phyloP scores from a whole-genome alignment of 495 filamentous ascomycete genomes.

The Paragyromitra xinjiangensis region DNA sequence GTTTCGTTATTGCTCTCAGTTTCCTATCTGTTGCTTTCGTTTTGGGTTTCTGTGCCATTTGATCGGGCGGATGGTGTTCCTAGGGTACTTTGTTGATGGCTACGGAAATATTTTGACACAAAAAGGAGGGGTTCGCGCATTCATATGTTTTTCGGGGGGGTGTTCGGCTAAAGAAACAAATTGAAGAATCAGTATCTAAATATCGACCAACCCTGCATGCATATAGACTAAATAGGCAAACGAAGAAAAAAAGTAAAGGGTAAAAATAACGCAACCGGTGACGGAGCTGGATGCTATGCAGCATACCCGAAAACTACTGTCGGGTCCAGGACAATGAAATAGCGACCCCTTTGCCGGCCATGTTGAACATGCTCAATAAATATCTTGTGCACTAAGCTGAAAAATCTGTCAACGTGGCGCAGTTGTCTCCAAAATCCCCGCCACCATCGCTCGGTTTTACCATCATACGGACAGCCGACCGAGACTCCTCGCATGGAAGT shows the following conservation, averaged over 20 bases:
- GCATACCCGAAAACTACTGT: neutral
- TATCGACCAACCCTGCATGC: constrained; percentile 24
- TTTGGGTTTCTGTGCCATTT: neutral
- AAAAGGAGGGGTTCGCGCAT: constrained; percentile 7
- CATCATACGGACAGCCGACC: neutral
- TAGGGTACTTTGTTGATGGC: neutral
- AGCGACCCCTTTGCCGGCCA: neutral
- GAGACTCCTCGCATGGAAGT: no score
- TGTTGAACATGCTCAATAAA: neutral
- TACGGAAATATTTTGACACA: neutral
- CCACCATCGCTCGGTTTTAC: neutral
- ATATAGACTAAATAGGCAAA: constrained; percentile 22
- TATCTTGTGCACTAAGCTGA: neutral
- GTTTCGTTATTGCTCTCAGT: neutral
- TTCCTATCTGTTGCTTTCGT: neutral
- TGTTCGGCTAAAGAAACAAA: constrained; percentile 9
- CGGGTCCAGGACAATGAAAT: neutral
- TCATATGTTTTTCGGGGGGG: neutral
- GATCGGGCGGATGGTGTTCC: neutral
- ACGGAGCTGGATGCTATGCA: neutral
- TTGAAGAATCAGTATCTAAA: constrained; percentile 4
- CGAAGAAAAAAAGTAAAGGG: constrained; percentile 4
- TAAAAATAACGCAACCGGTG: constrained; percentile 2
- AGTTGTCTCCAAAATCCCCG: neutral
- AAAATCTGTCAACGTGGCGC: neutral